These are phyloP conservation scores for Cyclospora cayetanensis DNA, from an alignment of 169 alveolate species.

Conservation along the genomic window DNA sequence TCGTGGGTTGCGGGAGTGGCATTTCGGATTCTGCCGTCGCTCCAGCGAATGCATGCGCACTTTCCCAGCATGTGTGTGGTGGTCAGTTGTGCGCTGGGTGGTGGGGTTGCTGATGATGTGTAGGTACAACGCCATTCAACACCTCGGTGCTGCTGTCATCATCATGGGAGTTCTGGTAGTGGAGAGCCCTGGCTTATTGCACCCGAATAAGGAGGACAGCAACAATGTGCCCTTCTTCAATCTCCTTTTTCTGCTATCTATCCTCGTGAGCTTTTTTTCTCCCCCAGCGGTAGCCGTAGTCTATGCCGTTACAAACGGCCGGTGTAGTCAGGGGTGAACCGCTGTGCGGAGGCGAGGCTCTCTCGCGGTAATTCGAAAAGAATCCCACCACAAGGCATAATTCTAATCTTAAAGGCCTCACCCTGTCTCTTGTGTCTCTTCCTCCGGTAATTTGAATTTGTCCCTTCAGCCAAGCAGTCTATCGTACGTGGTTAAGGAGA, in stretches of 20 bases:
- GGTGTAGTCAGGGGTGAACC: too few relatives aligned
- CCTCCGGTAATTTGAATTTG: not conserved
- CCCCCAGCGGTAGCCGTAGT: too few relatives aligned
- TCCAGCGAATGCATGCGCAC: slow-evolving; percentile 45
- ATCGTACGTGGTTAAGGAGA: slow-evolving; percentile 72
- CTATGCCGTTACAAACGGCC: too few relatives aligned
- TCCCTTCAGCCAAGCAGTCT: slow-evolving; percentile 27
- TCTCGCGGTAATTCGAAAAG: too few relatives aligned
- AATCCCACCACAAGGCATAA: too few relatives aligned
- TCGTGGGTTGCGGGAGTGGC: not conserved
- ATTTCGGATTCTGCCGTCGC: not conserved
- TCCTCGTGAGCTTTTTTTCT: slow-evolving; percentile 2
- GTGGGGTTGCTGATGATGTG: not conserved
- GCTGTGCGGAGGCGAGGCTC: too few relatives aligned
- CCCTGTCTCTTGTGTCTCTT: not conserved
- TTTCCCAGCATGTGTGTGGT: not conserved
- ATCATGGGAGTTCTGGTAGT: slow-evolving; percentile 74
- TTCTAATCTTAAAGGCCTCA: not conserved
- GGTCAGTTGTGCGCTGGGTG: not conserved
- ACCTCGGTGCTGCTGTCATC: slow-evolving; percentile 72
- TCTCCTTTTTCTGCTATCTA: not conserved
- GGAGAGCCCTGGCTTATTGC: slow-evolving; percentile 53
- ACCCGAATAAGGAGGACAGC: not conserved
- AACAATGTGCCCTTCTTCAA: not conserved
- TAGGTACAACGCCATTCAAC: slow-evolving; percentile 72